Conservation (phyloP, 2,329 filamentous ascomycete genomes). For the Cladosporium sp. region DNA sequence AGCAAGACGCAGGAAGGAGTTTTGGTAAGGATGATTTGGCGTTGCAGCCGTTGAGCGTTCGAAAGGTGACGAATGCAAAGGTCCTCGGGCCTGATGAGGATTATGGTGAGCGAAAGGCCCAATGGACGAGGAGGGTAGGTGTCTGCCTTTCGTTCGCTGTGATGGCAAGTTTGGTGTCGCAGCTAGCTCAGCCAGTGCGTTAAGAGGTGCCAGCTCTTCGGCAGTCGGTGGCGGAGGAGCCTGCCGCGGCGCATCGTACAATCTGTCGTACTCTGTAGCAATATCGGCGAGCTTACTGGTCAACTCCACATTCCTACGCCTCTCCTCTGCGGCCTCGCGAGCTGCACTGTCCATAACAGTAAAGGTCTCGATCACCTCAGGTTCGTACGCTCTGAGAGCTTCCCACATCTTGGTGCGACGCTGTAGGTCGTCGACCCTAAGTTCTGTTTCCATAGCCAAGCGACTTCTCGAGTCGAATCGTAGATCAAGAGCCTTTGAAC, state of each 20-base stretch:
- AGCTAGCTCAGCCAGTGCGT: constrained; percentile 7
- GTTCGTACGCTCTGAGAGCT: constrained; percentile 41
- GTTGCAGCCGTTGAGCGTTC: background rate
- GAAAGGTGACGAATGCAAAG: background rate
- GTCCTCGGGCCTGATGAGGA: background rate
- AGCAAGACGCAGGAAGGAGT: background rate
- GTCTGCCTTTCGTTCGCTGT: background rate
- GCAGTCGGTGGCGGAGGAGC: constrained; percentile 4
- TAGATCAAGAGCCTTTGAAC: constrained; percentile 21
- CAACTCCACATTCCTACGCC: constrained; percentile 31
- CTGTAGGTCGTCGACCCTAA: constrained; percentile 51
- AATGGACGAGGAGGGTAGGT: background rate
- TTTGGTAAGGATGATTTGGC: background rate
- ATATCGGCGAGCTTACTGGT: constrained; percentile 33
- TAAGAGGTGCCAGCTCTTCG: constrained; percentile 6
- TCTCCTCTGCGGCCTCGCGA: constrained; percentile 37
- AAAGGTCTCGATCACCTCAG: constrained; percentile 28
- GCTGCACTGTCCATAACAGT: constrained; percentile 39
- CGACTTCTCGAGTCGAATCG: constrained; percentile 29
- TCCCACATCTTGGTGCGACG: constrained; percentile 67
- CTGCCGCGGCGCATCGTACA: constrained; percentile 1
- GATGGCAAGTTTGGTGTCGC: background rate
- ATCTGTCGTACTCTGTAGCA: constrained; percentile 30
- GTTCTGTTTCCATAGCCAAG: constrained; percentile 23
- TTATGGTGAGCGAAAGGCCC: background rate